Evolutionary conservation across 2,329 filamentous ascomycete genomes (phyloP).

Genomic region (Lecanoromycetidae sp.): DNA sequence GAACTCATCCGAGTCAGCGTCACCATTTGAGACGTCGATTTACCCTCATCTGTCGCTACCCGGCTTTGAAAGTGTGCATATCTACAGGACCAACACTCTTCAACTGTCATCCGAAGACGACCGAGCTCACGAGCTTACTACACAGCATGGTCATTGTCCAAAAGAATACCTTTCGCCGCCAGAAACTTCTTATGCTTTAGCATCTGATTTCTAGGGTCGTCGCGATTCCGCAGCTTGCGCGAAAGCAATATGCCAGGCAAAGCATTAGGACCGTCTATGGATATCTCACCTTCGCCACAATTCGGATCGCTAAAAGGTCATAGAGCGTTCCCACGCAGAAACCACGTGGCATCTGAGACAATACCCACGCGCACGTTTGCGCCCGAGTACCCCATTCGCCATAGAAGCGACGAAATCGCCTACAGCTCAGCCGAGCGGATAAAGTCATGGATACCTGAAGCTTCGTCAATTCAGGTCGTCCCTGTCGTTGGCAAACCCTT

Average conservation of each 20-base stretch:
- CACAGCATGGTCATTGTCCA: constrained; percentile 2
- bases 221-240: not conserved
- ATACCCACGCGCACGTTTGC: not conserved
- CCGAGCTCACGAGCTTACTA: not conserved
- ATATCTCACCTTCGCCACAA: not conserved
- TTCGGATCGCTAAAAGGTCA: constrained; percentile 27
- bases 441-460: constrained; percentile 16
- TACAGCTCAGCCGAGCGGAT: constrained; percentile 14
- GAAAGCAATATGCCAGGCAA: constrained; percentile 14
- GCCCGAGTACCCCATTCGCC: constrained; percentile 10
- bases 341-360: constrained; percentile 1
- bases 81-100: not conserved
- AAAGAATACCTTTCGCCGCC: not conserved
- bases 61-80: not conserved
- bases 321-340: constrained; percentile 29
- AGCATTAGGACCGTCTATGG: not conserved
- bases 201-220: too few species aligned
- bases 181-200: not conserved
- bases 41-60: not conserved
- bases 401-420: constrained; percentile 9
- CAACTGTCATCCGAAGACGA: not conserved
- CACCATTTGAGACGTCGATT: not conserved
- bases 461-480: constrained; percentile 8
- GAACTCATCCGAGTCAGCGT: too few species aligned
- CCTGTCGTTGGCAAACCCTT: constrained; percentile 9